Evolutionary conservation across 768 basidiomycete species (phyloP), one percentile per base, ranked within the genome.

Genomic region (Butyriboletus loyo): DNA sequence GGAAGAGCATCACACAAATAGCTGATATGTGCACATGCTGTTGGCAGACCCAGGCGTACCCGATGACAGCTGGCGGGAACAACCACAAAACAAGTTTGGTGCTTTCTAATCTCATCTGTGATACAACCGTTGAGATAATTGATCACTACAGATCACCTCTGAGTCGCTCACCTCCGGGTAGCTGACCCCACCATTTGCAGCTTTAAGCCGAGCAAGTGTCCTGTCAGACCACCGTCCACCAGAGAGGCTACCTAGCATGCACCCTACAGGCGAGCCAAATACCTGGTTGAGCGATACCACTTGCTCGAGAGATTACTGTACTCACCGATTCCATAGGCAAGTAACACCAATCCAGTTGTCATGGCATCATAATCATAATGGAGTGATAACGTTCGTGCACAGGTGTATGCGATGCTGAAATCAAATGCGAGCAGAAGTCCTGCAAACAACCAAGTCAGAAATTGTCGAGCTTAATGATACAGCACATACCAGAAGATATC

Each of bases 31-130:
- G 80, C 2, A 85, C 76, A 34, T 77, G 81, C 53, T 83, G 63
- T 47, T 86, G 73, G 48, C 81, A 83, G 4, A 86, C 76, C 93
- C 92, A 95, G 1, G 82, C 93, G 64, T 89, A 89, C 0, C 78
- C 84, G 21, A 90, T 61, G 27, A 87, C 76, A 3, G 79, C 75
- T 0, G 77, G 79, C 2, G 93, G 86, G 28, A 80, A 57, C 32
- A 21, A 55, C 28, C 78, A 66, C 66, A 91, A 77, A 7, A 78
- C 83, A 21, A 75, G 50, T 30, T 80, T 74, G 0, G 83, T 86
- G 57, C 87, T 88, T 63, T 80, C 75, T 19, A 94, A 66, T 7
- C 91, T 84, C 83, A 89, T 88, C 87, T 89, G 58, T 9, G 14
- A 53, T 5, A 15, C 27, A 3, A n/a, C 10, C 5, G 3, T 32